Evolutionary conservation across 169 alveolate species (phyloP).

Genomic region (Cryptosporidium parvum): DNA sequence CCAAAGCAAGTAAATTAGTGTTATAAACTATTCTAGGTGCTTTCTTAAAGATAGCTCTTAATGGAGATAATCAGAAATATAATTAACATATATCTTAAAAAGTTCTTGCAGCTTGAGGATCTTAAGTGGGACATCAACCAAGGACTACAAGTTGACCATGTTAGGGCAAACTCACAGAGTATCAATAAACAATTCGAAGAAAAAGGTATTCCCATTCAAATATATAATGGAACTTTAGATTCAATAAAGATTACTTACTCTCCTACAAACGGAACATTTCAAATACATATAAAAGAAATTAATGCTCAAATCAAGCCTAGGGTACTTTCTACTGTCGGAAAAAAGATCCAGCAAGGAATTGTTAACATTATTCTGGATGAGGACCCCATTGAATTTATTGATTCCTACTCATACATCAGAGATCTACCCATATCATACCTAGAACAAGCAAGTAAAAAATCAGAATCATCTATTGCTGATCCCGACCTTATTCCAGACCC

Average conservation of each 20-base stretch:
- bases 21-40: neutral
- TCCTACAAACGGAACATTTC: conserved; percentile 46
- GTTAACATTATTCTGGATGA: conserved; percentile 67
- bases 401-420: conserved; percentile 59
- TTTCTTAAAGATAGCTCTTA: neutral
- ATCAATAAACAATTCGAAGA: conserved; percentile 42
- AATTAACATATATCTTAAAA: conserved; percentile 41
- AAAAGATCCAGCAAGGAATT: conserved; percentile 62
- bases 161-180: conserved; percentile 7
- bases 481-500: conserved; percentile 67
- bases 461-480: conserved; percentile 31
- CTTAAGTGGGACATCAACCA: conserved; percentile 58
- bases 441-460: conserved; percentile 9
- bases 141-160: conserved; percentile 57
- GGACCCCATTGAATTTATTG: conserved; percentile 65
- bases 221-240: conserved; percentile 25
- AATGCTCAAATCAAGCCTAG: conserved; percentile 42
- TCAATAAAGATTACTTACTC: conserved; percentile 54
- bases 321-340: conserved; percentile 57
- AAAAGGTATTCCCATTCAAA: conserved; percentile 35
- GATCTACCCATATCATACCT: conserved; percentile 65
- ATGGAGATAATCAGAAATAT: conserved; percentile 50
- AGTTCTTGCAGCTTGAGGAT: conserved; percentile 55
- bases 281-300: conserved; percentile 43
- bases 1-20: neutral